These are phyloP conservation scores for Blepharisma japonicum DNA, from an alignment of 73 alveolate species.

Conservation along the genomic window DNA sequence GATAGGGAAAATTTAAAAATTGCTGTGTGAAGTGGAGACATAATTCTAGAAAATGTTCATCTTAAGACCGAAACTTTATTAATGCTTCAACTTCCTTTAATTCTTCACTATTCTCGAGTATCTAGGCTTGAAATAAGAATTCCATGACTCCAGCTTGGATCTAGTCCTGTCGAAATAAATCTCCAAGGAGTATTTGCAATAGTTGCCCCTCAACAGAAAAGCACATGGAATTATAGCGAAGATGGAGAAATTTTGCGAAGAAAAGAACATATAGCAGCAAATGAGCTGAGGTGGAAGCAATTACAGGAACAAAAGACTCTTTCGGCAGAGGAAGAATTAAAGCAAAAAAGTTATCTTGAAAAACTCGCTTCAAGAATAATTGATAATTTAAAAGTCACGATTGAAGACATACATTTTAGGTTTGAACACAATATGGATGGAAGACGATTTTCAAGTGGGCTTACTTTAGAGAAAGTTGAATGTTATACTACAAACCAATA, in stretches of 20 bases:
- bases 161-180: conserved; percentile 85
- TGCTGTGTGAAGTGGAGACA: conserved; percentile 88
- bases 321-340: conserved; percentile 8
- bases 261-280: background rate
- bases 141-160: conserved; percentile 92
- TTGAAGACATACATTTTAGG: background rate
- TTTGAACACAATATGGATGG: conserved; percentile 19
- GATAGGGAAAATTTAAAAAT: conserved; percentile 76
- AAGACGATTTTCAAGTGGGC: conserved; percentile 23
- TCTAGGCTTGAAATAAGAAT: conserved; percentile 72
- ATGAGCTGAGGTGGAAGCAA: background rate
- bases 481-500: conserved; percentile 27
- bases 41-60: conserved; percentile 80
- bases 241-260: conserved; percentile 23
- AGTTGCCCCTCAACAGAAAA: conserved; percentile 59
- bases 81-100: conserved; percentile 80
- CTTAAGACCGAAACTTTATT: conserved; percentile 67
- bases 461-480: background rate
- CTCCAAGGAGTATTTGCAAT: conserved; percentile 80
- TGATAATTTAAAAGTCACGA: conserved; percentile 7
- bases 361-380: conserved; percentile 1
- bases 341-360: conserved; percentile 10
- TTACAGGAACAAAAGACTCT: background rate
- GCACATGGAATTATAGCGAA: conserved; percentile 58
- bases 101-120: conserved; percentile 72